phyloP scores from a whole-genome alignment of 352 stramenopile genomes.

The Pythium brachiatum region DNA sequence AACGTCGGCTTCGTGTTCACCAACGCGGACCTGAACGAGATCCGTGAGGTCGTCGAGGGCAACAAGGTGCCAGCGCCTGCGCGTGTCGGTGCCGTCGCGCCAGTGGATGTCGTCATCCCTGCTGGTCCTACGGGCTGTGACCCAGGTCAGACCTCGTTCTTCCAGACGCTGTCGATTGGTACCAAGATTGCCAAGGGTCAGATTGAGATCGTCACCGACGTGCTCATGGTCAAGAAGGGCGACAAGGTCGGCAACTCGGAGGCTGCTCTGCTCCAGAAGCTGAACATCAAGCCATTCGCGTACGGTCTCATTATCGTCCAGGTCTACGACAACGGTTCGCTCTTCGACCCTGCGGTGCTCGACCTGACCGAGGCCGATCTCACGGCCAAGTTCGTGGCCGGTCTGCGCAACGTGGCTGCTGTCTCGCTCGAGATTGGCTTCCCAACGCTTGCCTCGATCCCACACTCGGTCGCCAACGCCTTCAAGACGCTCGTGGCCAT shows the following conservation, averaged over 20 bases:
- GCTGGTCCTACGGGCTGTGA: slow-evolving; percentile 98
- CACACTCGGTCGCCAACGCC: slow-evolving; percentile 98
- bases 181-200: slow-evolving; percentile 99
- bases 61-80: slow-evolving; percentile 96
- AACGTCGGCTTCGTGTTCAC: slow-evolving; percentile 99
- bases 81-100: slow-evolving; percentile 94
- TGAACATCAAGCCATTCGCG: slow-evolving; percentile 99
- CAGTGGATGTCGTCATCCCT: slow-evolving; percentile 95
- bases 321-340: slow-evolving; percentile 99
- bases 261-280: slow-evolving; percentile 97
- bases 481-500: slow-evolving; percentile 98
- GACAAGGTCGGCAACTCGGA: slow-evolving; percentile 99
- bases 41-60: slow-evolving; percentile 86
- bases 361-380: slow-evolving; percentile 98
- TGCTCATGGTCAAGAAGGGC: slow-evolving; percentile 93
- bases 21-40: slow-evolving; percentile 94
- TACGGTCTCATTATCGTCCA: slow-evolving; percentile 97
- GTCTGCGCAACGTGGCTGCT: slow-evolving; percentile 92
- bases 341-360: slow-evolving; percentile 98
- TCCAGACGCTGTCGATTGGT: slow-evolving; percentile 98
- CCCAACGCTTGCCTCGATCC: slow-evolving; percentile 97
- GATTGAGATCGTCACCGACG: slow-evolving; percentile 99
- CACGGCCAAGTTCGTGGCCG: slow-evolving; percentile 93
- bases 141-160: slow-evolving; percentile 99
- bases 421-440: slow-evolving; percentile 95